Percentiles rank a stretch among this genome's conserved stretches.
Conservation (phyloP, 257 asterid genomes). For the Avicennia marina region DNA sequence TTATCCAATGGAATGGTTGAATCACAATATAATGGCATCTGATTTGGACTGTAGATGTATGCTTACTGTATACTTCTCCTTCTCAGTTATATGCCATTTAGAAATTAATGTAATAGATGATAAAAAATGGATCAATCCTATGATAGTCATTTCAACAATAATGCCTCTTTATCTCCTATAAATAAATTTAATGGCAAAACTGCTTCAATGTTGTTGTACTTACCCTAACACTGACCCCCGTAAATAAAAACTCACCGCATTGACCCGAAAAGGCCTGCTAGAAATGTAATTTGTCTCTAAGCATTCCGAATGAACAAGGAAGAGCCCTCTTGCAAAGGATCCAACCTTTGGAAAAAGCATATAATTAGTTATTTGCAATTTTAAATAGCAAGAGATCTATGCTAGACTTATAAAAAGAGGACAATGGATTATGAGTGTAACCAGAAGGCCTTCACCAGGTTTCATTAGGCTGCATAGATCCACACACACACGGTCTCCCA, state of each 20-base stretch:
- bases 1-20: no score
- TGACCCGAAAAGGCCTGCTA: constrained; percentile 94
- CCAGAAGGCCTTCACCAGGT: constrained; percentile 99
- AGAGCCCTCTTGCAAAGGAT: constrained; percentile 92
- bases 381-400: neutral
- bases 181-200: no score
- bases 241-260: constrained; percentile 61
- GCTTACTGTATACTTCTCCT: no score
- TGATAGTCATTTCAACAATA: no score
- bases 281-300: constrained; percentile 82
- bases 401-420: neutral
- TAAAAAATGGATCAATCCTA: no score
- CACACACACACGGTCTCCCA: constrained; percentile 95
- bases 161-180: no score
- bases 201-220: no score
- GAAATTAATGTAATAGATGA: no score
- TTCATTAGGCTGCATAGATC: constrained; percentile 90
- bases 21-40: no score
- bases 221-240: neutral
- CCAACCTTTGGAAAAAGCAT: constrained; percentile 52
- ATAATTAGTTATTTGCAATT: constrained; percentile 8
- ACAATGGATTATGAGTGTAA: constrained; percentile 22
- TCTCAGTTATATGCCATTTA: no score
- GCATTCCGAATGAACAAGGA: constrained; percentile 93
- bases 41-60: no score